These are phyloP conservation scores for Acacia concinna DNA, from an alignment of 331 rosid genomes.

Conservation along the genomic window DNA sequence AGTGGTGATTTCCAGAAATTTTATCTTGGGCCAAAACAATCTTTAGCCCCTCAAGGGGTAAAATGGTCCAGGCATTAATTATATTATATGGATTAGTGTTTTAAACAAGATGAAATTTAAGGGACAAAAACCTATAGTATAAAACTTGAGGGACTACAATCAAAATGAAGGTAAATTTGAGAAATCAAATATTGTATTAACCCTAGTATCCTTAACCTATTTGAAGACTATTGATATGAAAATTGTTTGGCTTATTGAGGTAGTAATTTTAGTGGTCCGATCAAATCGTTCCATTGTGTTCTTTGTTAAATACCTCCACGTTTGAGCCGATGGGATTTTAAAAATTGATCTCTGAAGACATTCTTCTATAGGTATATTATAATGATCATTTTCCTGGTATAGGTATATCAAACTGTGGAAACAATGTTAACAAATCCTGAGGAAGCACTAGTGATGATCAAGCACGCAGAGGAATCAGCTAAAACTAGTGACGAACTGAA, in stretches of 20 bases:
- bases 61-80: no score
- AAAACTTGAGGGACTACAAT: no score
- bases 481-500: slow-evolving; percentile 45
- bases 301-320: background rate
- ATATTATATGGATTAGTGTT: no score
- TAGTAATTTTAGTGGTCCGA: background rate
- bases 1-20: slow-evolving; percentile 8
- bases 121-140: no score
- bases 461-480: slow-evolving; percentile 64
- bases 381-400: slow-evolving; percentile 19
- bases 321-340: background rate
- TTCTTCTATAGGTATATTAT: background rate
- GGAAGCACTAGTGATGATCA: slow-evolving; percentile 64
- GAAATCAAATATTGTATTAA: no score
- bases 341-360: background rate
- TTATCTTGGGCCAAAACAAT: background rate
- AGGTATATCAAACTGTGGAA: slow-evolving; percentile 96
- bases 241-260: background rate
- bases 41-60: no score
- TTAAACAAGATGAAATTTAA: no score
- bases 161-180: no score
- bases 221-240: background rate
- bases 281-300: slow-evolving; percentile 14
- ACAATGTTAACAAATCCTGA: slow-evolving; percentile 77
- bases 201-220: background rate